These are phyloP conservation scores for Neurospora tetraspora DNA, from an alignment of 495 filamentous ascomycete species.

Conservation along the genomic window DNA sequence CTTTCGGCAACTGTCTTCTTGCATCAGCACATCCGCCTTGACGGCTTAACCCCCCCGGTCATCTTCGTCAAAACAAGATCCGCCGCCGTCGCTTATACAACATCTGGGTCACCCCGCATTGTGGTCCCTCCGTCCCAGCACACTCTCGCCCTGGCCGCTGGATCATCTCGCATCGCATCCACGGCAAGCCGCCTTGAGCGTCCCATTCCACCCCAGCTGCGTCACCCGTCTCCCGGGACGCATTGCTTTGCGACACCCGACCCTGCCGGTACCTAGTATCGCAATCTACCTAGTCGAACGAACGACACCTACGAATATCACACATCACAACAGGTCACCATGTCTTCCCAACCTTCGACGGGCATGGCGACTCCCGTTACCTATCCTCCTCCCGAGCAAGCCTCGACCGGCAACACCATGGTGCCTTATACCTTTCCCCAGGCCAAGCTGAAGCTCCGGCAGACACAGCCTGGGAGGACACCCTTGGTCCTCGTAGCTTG, in stretches of 20 bases:
- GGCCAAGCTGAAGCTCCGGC: conserved; percentile 55
- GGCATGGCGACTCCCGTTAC: background rate
- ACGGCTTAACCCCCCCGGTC: background rate
- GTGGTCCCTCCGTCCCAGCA: background rate
- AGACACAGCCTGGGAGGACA: conserved; percentile 58
- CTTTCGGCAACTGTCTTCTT: background rate
- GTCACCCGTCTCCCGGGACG: background rate
- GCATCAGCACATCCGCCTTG: background rate
- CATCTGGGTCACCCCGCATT: background rate
- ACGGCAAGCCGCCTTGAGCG: background rate
- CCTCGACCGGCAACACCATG: conserved; percentile 16
- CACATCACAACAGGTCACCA: background rate
- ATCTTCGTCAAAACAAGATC: background rate
- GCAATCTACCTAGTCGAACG: background rate
- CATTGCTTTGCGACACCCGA: background rate
- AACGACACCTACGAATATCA: background rate
- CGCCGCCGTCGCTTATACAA: background rate
- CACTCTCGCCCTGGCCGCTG: background rate
- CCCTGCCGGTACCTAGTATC: background rate
- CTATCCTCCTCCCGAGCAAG: background rate
- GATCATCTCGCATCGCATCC: background rate
- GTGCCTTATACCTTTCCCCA: conserved; percentile 63
- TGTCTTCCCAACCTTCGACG: background rate
- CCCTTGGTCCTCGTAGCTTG: conserved; percentile 81
- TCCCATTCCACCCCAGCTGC: background rate